phyloP scores from a whole-genome alignment of 306 rosid genomes.

The Rosa rugosa region DNA sequence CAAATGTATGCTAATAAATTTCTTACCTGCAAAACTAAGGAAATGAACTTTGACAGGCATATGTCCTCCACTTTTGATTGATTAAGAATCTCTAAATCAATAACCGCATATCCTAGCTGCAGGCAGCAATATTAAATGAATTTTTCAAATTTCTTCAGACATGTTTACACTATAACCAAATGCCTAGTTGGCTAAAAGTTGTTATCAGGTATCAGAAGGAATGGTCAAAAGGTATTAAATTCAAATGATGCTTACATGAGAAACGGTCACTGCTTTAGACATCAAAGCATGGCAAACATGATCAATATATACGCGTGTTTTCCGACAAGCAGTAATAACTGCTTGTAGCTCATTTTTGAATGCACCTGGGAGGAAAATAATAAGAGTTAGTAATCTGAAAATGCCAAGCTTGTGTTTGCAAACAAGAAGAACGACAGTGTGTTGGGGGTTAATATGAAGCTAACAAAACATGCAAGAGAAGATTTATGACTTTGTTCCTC shows the following conservation, averaged over 20 bases:
- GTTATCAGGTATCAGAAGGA: conserved; percentile 1
- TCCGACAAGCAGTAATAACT: conserved; percentile 69
- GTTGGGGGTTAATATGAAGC: neutral
- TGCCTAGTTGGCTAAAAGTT: neutral
- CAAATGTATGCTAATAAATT: conserved; percentile 14
- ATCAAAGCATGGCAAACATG: conserved; percentile 49
- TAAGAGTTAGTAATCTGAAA: conserved; percentile 5
- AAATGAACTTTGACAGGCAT: conserved; percentile 65
- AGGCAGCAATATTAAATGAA: conserved; percentile 28
- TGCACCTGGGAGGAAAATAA: conserved; percentile 47
- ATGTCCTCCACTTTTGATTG: conserved; percentile 49
- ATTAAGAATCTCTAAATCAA: conserved; percentile 65
- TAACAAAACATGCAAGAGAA: neutral
- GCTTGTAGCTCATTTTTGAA: conserved; percentile 77
- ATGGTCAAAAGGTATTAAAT: neutral
- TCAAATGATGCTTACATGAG: conserved; percentile 50
- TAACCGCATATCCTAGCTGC: conserved; percentile 85
- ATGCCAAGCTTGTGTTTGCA: conserved; percentile 13
- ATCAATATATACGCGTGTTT: conserved; percentile 66
- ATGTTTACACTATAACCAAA: neutral
- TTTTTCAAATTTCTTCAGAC: neutral
- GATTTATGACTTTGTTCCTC: neutral
- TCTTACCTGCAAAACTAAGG: conserved; percentile 72
- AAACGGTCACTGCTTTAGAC: conserved; percentile 48
- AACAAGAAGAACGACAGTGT: conserved; percentile 12